Conservation (phyloP, 768 basidiomycete species). For the Astraeus odoratus region DNA sequence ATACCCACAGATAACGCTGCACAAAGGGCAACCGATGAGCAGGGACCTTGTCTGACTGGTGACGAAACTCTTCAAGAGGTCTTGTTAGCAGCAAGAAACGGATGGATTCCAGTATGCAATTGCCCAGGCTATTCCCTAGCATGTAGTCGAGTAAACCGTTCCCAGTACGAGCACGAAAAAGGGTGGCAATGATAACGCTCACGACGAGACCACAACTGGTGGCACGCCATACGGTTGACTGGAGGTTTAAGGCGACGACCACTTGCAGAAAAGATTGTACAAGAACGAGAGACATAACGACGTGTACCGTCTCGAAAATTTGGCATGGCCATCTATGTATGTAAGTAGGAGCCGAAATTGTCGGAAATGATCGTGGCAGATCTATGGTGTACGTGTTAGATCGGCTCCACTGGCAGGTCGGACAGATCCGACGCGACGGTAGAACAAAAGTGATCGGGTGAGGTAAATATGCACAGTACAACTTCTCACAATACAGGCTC, state of each 20-base stretch:
- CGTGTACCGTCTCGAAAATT: too few species aligned
- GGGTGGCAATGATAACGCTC: background rate
- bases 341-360: too few species aligned
- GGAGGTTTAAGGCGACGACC: background rate
- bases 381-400: too few species aligned
- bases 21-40: background rate
- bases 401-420: too few species aligned
- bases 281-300: background rate
- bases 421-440: too few species aligned
- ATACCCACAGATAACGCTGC: conserved; percentile 1
- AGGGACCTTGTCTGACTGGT: background rate
- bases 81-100: conserved; percentile 1
- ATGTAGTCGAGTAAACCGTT: background rate
- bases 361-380: too few species aligned
- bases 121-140: background rate
- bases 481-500: too few species aligned
- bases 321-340: too few species aligned
- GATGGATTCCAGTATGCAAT: background rate
- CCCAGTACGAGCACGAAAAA: background rate
- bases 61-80: background rate
- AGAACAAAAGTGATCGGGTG: too few species aligned
- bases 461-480: too few species aligned
- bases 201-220: background rate
- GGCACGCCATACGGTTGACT: background rate
- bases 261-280: background rate